Evolutionary conservation across 805 yeast genomes (phyloP).

Genomic region (Jamesozyma piceae): DNA sequence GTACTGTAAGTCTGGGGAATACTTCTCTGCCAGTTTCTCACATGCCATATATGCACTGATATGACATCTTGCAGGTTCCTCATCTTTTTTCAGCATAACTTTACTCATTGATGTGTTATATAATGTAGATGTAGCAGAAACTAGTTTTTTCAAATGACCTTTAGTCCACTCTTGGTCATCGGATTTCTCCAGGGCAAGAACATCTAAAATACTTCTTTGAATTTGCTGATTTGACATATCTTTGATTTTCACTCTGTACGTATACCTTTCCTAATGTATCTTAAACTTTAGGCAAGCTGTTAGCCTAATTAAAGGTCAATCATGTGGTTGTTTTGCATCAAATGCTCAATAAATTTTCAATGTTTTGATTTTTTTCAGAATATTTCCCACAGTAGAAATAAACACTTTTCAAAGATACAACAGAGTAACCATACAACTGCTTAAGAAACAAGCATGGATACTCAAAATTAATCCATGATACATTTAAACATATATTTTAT

Average conservation of each 20-base stretch:
- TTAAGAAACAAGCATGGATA: too few species aligned
- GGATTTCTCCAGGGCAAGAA: conserved; percentile 15
- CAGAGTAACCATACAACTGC: too few species aligned
- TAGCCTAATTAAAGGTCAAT: too few species aligned
- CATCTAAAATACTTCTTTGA: conserved; percentile 22
- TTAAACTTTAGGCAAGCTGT: too few species aligned
- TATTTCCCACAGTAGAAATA: too few species aligned
- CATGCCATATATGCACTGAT: conserved; percentile 56
- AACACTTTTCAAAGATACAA: too few species aligned
- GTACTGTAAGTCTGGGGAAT: conserved; percentile 41
- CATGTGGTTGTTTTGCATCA: too few species aligned
- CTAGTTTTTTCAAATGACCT: conserved; percentile 21
- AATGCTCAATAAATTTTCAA: not conserved
- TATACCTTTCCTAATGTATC: too few species aligned
- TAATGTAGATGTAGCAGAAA: conserved; percentile 27
- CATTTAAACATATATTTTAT: too few species aligned
- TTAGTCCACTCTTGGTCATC: conserved; percentile 21
- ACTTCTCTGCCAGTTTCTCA: conserved; percentile 36
- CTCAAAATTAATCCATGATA: too few species aligned
- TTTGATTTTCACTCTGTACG: too few species aligned
- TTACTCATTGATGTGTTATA: conserved; percentile 46
- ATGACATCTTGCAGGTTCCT: conserved; percentile 60
- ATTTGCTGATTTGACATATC: conserved; percentile 25
- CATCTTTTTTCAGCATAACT: conserved; percentile 41
- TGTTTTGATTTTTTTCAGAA: too few species aligned